Conservation (phyloP, 441 rosid species). For the Populus hybrid region DNA sequence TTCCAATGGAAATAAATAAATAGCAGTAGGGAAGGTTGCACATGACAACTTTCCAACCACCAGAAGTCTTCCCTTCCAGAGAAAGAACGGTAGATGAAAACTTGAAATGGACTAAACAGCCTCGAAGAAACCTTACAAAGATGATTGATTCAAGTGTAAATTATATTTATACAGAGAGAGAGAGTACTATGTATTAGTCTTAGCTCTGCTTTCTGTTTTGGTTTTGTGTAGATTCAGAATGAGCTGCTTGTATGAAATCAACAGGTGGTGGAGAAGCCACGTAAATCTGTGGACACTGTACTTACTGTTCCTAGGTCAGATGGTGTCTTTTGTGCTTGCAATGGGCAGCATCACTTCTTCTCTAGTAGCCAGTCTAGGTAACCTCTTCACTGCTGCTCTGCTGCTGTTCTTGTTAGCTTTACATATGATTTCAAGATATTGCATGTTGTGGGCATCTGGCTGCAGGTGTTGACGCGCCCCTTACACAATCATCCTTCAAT, state of each 20-base stretch:
- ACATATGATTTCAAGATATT: background rate
- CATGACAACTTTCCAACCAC: background rate
- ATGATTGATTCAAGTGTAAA: no score
- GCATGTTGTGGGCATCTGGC: background rate
- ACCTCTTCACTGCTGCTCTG: background rate
- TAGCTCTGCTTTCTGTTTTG: background rate
- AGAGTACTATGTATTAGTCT: no score
- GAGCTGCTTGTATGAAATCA: background rate
- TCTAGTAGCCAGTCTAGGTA: slow-evolving; percentile 52
- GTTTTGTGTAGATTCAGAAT: background rate
- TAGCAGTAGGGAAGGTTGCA: background rate
- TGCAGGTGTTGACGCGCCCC: slow-evolving; percentile 56
- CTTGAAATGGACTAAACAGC: background rate
- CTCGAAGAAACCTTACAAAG: no score
- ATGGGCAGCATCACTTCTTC: slow-evolving; percentile 50
- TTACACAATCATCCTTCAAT: slow-evolving; percentile 42
- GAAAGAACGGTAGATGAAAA: background rate
- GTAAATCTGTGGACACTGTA: slow-evolving; percentile 26
- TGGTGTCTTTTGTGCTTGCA: slow-evolving; percentile 48
- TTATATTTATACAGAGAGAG: no score
- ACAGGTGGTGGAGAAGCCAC: slow-evolving; percentile 32
- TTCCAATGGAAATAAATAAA: no score
- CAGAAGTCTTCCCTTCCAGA: background rate
- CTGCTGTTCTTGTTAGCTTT: background rate
- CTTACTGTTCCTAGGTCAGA: slow-evolving; percentile 50